Evolutionary conservation across 495 filamentous ascomycete genomes (phyloP).

Genomic region (Chaetomium tenue): DNA sequence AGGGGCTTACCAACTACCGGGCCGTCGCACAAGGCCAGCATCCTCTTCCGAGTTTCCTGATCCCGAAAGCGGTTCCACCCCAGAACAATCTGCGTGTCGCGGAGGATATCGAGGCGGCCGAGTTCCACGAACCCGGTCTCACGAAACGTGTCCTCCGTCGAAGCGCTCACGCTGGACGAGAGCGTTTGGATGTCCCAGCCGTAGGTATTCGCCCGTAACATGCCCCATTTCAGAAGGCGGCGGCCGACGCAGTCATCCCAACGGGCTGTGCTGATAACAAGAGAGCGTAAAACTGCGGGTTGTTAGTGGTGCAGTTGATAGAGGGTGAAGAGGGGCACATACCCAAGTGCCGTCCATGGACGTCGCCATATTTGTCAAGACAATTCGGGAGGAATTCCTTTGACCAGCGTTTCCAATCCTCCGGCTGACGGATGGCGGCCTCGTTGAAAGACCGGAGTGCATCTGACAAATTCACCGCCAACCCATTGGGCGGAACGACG

Average conservation of each 20-base stretch:
- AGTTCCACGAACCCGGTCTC: background rate
- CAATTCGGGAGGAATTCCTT: background rate
- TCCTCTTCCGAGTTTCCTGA: background rate
- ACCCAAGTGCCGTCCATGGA: constrained; percentile 3
- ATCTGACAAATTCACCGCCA: background rate
- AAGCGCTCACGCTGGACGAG: background rate
- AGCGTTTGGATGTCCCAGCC: constrained; percentile 2
- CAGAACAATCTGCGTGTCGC: background rate
- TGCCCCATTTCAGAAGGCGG: constrained; percentile 1
- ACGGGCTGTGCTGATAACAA: constrained; percentile 3
- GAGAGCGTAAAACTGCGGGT: constrained; percentile 1
- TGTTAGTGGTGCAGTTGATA: background rate
- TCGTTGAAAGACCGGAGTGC: background rate
- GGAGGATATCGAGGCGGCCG: background rate
- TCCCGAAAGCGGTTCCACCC: background rate
- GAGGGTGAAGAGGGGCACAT: background rate
- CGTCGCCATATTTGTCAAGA: background rate
- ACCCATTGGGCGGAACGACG: constrained; percentile 4
- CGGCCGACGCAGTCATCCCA: background rate
- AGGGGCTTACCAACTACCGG: background rate
- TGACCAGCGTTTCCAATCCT: background rate
- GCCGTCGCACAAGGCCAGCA: background rate
- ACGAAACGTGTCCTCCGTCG: background rate
- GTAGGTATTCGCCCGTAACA: background rate
- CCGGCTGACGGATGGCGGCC: background rate